phyloP scores from a whole-genome alignment of 2,329 filamentous ascomycete genomes.

The Exutisphaerella laricina region DNA sequence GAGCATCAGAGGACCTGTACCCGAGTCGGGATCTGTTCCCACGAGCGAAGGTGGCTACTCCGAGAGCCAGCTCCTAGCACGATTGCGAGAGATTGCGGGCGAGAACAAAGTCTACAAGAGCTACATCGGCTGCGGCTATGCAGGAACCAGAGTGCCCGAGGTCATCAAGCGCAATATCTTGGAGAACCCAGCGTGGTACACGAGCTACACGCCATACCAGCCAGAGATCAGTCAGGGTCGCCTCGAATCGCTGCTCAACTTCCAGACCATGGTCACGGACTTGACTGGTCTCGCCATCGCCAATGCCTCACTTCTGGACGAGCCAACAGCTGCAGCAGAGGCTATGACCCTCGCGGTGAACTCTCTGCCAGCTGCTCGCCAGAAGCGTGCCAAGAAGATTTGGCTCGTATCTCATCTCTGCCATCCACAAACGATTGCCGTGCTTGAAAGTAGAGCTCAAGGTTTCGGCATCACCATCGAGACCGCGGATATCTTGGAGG shows the following conservation, averaged over 20 bases:
- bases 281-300: constrained; percentile 80
- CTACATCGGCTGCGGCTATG: constrained; percentile 85
- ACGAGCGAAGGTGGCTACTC: constrained; percentile 43
- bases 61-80: constrained; percentile 55
- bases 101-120: constrained; percentile 59
- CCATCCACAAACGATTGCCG: constrained; percentile 79
- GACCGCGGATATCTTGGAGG: constrained; percentile 63
- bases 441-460: constrained; percentile 76
- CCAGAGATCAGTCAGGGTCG: constrained; percentile 95
- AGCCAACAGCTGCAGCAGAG: constrained; percentile 87
- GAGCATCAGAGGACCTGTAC: constrained; percentile 48
- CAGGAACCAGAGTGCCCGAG: constrained; percentile 75
- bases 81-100: constrained; percentile 50
- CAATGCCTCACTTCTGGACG: constrained; percentile 86
- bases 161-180: constrained; percentile 91
- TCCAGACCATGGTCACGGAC: constrained; percentile 87
- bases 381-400: constrained; percentile 69
- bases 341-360: constrained; percentile 92
- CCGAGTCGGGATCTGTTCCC: constrained; percentile 37
- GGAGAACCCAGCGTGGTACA: constrained; percentile 95
- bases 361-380: constrained; percentile 62
- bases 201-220: constrained; percentile 95
- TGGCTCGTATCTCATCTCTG: constrained; percentile 78
- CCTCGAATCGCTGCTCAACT: constrained; percentile 87
- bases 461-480: constrained; percentile 85